A percentile compares a stretch with the other conserved stretches of the same genome.
Conservation (phyloP, 139 green algal genomes). For the Nannochloris sp. region DNA sequence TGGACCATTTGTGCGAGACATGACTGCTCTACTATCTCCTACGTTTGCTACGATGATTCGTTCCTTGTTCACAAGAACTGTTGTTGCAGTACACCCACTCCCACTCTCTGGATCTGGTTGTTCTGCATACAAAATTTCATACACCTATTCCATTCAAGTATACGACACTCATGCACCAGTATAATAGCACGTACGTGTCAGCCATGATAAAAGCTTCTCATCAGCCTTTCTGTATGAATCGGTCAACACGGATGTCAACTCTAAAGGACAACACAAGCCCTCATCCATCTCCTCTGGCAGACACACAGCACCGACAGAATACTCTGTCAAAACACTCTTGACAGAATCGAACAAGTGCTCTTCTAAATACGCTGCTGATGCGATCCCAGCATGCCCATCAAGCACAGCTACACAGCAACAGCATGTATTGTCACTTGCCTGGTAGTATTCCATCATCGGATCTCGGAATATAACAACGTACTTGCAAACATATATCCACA, state of each 20-base stretch:
- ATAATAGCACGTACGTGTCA: constrained; percentile 17
- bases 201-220: constrained; percentile 31
- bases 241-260: constrained; percentile 19
- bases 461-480: constrained; percentile 3
- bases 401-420: constrained; percentile 42
- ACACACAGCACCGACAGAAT: constrained; percentile 4
- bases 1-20: constrained; percentile 34
- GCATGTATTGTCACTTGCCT: no score
- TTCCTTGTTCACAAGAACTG: constrained; percentile 16
- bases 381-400: constrained; percentile 53
- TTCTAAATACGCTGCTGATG: constrained; percentile 50
- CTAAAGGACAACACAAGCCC: constrained; percentile 27
- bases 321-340: constrained; percentile 23
- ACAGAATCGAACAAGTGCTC: constrained; percentile 42
- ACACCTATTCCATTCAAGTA: neutral
- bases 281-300: constrained; percentile 2
- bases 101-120: constrained; percentile 10
- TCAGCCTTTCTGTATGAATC: constrained; percentile 36
- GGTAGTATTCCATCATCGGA: neutral
- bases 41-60: constrained; percentile 63
- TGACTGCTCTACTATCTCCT: constrained; percentile 57
- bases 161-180: no score
- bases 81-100: constrained; percentile 29
- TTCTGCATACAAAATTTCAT: constrained; percentile 18
- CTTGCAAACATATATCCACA: constrained; percentile 43